Evolutionary conservation across 495 filamentous ascomycete species (phyloP).

Genomic region (Clohesyomyces aquaticus): DNA sequence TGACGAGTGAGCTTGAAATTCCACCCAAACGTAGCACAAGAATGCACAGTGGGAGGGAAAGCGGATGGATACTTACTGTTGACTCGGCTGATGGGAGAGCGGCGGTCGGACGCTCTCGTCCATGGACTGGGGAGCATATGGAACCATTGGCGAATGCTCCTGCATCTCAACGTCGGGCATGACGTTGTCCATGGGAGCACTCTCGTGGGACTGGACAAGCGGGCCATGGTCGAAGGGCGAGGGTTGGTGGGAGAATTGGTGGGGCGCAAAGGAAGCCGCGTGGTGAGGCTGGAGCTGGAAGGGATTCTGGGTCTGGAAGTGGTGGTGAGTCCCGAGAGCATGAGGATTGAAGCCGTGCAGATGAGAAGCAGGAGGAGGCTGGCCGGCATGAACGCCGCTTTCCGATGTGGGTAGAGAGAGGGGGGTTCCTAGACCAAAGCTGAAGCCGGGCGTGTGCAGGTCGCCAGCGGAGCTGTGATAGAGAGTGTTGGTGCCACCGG

Average conservation of each 20-base stretch:
- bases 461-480: conserved; percentile 87
- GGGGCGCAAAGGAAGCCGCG: conserved; percentile 71
- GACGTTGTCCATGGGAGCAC: conserved; percentile 62
- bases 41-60: neutral
- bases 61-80: conserved; percentile 44
- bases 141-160: conserved; percentile 45
- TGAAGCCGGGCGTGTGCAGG: conserved; percentile 80
- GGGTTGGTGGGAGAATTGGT: conserved; percentile 76
- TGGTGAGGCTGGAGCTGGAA: conserved; percentile 63
- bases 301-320: conserved; percentile 73
- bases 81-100: conserved; percentile 39
- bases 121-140: conserved; percentile 43
- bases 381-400: conserved; percentile 58
- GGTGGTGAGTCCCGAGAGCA: conserved; percentile 62
- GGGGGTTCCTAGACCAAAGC: conserved; percentile 77
- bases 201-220: conserved; percentile 67
- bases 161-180: conserved; percentile 50
- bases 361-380: conserved; percentile 47
- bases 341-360: conserved; percentile 63
- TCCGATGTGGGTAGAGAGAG: conserved; percentile 76
- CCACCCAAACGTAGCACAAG: neutral
- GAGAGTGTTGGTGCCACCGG: conserved; percentile 77
- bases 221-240: conserved; percentile 67
- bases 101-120: conserved; percentile 38
- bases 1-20: neutral